Evolutionary conservation across 225 moss, liverwort and hornwort species (phyloP).

Genomic region (Polytrichum commune): DNA sequence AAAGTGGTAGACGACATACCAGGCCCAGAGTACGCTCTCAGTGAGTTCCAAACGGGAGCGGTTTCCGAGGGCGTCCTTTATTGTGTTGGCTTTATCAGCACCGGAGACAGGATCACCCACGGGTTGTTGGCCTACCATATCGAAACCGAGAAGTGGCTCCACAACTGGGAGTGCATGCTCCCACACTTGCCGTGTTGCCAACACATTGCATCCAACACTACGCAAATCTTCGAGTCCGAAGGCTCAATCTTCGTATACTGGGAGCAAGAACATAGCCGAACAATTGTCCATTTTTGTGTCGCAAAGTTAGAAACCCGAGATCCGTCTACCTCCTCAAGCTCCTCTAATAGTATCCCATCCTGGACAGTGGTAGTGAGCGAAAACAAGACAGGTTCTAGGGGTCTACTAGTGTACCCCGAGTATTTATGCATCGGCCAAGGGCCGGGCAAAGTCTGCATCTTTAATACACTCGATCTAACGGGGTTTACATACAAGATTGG

Average conservation of each 20-base stretch:
- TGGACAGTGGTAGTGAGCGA: slow-evolving; percentile 13
- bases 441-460: slow-evolving; percentile 11
- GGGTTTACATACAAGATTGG: slow-evolving; percentile 17
- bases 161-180: not conserved
- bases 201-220: not conserved
- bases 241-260: slow-evolving; percentile 22
- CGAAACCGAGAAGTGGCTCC: not conserved
- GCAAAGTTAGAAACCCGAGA: not conserved
- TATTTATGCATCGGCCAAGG: slow-evolving; percentile 12
- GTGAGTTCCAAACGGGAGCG: slow-evolving; percentile 29
- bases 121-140: slow-evolving; percentile 23
- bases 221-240: slow-evolving; percentile 20
- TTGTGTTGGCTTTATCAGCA: slow-evolving; percentile 14
- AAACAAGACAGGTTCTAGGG: slow-evolving; percentile 15
- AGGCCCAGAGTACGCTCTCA: slow-evolving; percentile 13
- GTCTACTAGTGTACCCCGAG: slow-evolving; percentile 31
- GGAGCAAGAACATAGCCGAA: slow-evolving; percentile 19
- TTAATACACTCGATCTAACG: slow-evolving; percentile 25
- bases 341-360: not conserved
- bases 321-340: slow-evolving; percentile 15
- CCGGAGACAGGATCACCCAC: not conserved
- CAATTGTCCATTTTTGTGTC: slow-evolving; percentile 12
- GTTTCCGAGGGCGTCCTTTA: not conserved
- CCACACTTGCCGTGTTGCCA: not conserved
- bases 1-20: not conserved